Conservation (phyloP, 148 eudicot species). For the Chenopodium formosanum region DNA sequence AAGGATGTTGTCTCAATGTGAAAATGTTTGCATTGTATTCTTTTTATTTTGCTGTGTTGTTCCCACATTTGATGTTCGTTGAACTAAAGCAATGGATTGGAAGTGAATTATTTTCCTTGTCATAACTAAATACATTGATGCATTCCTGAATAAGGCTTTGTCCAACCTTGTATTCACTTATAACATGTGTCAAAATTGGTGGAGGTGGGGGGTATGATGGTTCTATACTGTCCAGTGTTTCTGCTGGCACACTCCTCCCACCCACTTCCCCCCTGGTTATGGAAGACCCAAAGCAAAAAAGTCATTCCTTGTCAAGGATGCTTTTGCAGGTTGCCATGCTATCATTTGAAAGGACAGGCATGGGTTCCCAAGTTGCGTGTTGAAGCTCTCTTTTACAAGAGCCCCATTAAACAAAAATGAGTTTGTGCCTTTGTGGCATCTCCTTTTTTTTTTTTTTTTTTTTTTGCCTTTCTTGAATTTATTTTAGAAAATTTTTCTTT, state of each 20-base stretch:
- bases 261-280: neutral
- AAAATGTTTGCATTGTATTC: neutral
- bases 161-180: neutral
- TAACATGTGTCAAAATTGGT: neutral
- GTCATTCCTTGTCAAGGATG: neutral
- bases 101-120: neutral
- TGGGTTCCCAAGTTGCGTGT: neutral
- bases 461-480: neutral
- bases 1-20: neutral
- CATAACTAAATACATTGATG: no score
- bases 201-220: neutral
- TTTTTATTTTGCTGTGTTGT: neutral
- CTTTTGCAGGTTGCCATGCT: neutral
- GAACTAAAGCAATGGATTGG: neutral
- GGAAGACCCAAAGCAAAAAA: neutral
- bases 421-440: no score
- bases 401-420: neutral
- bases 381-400: neutral
- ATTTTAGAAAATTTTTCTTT: neutral
- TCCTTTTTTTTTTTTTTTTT: neutral
- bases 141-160: neutral
- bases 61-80: neutral
- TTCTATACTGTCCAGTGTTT: neutral
- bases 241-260: neutral
- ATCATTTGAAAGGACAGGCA: neutral